A percentile compares a stretch with the other conserved stretches of the same genome.
These are phyloP conservation scores for Sphagnum tenellum DNA, from an alignment of 225 moss, liverwort and hornwort genomes.

Conservation along the genomic window DNA sequence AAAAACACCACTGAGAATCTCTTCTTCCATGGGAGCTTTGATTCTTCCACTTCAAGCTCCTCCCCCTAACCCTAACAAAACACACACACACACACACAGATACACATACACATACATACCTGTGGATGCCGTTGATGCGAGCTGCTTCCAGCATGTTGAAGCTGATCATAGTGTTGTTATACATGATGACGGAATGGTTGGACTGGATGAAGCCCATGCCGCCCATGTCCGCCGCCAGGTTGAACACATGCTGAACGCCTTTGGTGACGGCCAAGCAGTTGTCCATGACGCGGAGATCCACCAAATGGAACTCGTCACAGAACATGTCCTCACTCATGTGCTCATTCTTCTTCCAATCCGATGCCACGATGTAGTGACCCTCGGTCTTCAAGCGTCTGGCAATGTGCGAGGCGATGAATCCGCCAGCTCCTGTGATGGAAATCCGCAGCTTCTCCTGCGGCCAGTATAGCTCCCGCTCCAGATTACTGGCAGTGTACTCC, in stretches of 20 bases:
- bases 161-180: constrained; percentile 90
- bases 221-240: constrained; percentile 86
- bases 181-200: constrained; percentile 83
- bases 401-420: constrained; percentile 82
- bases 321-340: constrained; percentile 94
- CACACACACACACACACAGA: no score
- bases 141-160: constrained; percentile 85
- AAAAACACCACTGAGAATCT: no score
- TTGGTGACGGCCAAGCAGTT: constrained; percentile 66
- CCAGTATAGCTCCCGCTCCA: constrained; percentile 79
- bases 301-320: constrained; percentile 80
- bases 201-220: constrained; percentile 94
- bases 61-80: no score
- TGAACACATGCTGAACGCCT: constrained; percentile 65
- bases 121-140: constrained; percentile 62
- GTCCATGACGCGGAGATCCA: constrained; percentile 73
- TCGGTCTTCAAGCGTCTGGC: constrained; percentile 64
- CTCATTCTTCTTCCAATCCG: constrained; percentile 88
- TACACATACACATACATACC: constrained; percentile 13
- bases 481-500: constrained; percentile 61
- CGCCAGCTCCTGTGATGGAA: constrained; percentile 72
- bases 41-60: no score
- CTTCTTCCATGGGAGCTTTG: no score
- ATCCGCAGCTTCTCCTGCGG: constrained; percentile 54
- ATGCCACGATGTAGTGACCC: constrained; percentile 78